A percentile compares a stretch with the other conserved stretches of the same genome.
phyloP scores from a whole-genome alignment of 805 yeast genomes.

The Candida quercuum region DNA sequence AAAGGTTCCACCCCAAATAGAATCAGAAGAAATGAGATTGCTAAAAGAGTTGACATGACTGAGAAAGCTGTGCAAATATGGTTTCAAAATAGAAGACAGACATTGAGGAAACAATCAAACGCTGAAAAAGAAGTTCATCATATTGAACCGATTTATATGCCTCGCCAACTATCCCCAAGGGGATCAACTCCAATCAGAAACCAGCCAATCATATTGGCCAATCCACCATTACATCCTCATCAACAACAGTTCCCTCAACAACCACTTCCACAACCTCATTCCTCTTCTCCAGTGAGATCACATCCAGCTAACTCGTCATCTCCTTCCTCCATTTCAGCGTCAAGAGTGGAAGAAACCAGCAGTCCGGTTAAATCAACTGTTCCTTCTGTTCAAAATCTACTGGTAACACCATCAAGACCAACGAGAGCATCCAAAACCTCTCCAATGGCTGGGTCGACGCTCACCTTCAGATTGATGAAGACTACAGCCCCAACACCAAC shows the following conservation, averaged over 20 bases:
- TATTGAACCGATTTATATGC: constrained; percentile 19
- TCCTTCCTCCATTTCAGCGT: no score
- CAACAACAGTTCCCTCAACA: neutral
- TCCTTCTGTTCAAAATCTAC: constrained; percentile 1
- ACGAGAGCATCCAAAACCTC: constrained; percentile 6
- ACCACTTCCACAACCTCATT: neutral
- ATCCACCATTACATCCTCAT: constrained; percentile 4
- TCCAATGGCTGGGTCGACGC: constrained; percentile 11
- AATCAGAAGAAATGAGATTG: constrained; percentile 69
- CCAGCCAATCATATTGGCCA: constrained; percentile 1
- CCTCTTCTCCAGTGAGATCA: neutral
- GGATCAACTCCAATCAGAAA: constrained; percentile 8
- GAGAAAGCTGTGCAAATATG: constrained; percentile 97
- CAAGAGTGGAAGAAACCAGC: neutral
- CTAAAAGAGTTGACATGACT: constrained; percentile 81
- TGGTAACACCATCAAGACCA: constrained; percentile 18
- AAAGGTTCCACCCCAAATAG: constrained; percentile 79
- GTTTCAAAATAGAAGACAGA: constrained; percentile 95
- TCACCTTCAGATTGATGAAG: constrained; percentile 19
- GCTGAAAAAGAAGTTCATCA: constrained; percentile 25
- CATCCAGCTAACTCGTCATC: neutral
- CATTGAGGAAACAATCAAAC: constrained; percentile 50
- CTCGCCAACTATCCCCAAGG: constrained; percentile 2
- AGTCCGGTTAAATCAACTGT: constrained; percentile 1
- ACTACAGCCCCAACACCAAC: constrained; percentile 4